Conservation (phyloP, 2,329 filamentous ascomycete species). For the Byssochlamys sp. region DNA sequence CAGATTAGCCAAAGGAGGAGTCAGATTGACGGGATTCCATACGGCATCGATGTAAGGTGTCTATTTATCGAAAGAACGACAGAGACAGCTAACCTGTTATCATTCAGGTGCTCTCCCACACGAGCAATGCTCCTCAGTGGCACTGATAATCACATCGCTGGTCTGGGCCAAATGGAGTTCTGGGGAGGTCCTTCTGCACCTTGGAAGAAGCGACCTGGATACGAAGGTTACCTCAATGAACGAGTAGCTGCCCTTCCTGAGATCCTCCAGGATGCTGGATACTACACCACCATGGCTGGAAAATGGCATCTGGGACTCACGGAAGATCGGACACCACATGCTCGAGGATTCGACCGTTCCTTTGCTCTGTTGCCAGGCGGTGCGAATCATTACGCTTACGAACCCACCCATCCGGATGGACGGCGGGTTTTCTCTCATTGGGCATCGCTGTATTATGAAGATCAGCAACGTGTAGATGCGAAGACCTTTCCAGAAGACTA, state of each 20-base stretch:
- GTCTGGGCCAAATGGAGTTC: conserved; percentile 44
- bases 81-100: neutral
- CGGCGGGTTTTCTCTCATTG: conserved; percentile 34
- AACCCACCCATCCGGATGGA: conserved; percentile 33
- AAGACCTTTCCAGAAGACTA: conserved; percentile 41
- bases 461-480: conserved; percentile 25
- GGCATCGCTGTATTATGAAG: conserved; percentile 33
- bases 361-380: conserved; percentile 54
- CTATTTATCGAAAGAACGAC: neutral
- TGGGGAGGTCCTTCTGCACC: conserved; percentile 45
- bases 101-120: conserved; percentile 34
- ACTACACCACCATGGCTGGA: conserved; percentile 51
- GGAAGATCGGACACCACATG: conserved; percentile 46
- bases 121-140: conserved; percentile 59
- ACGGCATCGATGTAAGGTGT: neutral
- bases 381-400: conserved; percentile 49
- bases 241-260: conserved; percentile 51
- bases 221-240: conserved; percentile 56
- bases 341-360: conserved; percentile 51
- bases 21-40: neutral
- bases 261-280: conserved; percentile 49
- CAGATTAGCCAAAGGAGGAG: conserved; percentile 4
- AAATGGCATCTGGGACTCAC: conserved; percentile 58
- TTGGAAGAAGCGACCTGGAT: conserved; percentile 46
- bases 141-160: conserved; percentile 47